Conservation (phyloP, 805 yeast genomes). For the Cyberlindnera euphorbiae region DNA sequence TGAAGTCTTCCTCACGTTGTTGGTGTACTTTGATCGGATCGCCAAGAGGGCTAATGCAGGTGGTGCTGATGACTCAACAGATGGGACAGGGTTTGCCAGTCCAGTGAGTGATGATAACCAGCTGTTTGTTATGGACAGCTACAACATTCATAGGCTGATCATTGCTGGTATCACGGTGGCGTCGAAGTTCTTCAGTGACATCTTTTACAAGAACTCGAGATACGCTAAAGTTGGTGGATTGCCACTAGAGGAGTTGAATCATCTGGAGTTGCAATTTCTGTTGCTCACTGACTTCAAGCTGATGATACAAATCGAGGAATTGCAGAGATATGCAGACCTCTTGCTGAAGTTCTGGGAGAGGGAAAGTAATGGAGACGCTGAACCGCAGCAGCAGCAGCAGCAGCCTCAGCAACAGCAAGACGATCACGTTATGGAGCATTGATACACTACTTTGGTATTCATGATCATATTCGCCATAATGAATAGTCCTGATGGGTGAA, state of each 20-base stretch:
- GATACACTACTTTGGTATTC: neutral
- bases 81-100: conserved; percentile 6
- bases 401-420: conserved; percentile 2
- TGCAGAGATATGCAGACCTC: conserved; percentile 85
- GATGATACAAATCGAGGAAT: conserved; percentile 84
- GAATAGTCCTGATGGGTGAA: too few relatives aligned
- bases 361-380: conserved; percentile 31
- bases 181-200: conserved; percentile 90
- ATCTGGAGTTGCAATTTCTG: conserved; percentile 84
- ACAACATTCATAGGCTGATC: conserved; percentile 88
- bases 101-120: conserved; percentile 37
- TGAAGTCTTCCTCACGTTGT: conserved; percentile 84
- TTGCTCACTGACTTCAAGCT: conserved; percentile 79
- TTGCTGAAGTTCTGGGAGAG: conserved; percentile 80
- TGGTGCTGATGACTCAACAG: conserved; percentile 21
- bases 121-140: conserved; percentile 91
- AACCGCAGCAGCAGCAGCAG: conserved; percentile 5
- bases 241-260: conserved; percentile 88
- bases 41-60: conserved; percentile 73
- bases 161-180: conserved; percentile 95
- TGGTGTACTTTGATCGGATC: conserved; percentile 92
- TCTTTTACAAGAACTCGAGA: conserved; percentile 88
- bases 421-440: conserved; percentile 3
- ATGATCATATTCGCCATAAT: too few relatives aligned
- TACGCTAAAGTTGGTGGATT: conserved; percentile 96